Evolutionary conservation across 2,329 filamentous ascomycete genomes (phyloP), one percentile per base, ranked within the genome.

Genomic region (Chrysoporthe deuterocubensis): DNA sequence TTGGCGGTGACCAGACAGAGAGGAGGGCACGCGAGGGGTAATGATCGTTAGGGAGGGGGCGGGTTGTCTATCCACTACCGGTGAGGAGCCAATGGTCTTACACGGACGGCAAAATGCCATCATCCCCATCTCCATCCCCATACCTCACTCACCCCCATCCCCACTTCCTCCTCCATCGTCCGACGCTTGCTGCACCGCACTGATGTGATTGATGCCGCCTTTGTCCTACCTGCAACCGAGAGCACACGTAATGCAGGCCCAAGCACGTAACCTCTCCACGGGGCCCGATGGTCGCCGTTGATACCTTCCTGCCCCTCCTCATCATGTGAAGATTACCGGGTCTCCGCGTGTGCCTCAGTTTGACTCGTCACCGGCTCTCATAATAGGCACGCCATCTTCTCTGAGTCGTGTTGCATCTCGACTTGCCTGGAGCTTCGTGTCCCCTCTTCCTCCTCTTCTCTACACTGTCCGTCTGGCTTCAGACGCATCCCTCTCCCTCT

Each of bases 221-320:
- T 18, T 21, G 46, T 21, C n/a, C 8, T 21, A 11, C n/a, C 46
- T 9, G 37, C 9, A 11, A 14, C 9, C 13, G 44, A 43, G 46
- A 37, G 57, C 46, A 61, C 57, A 65, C 64, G 64, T 56, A 54
- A 60, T 65, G 32, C 56, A n/a, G 52, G 56, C 56, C 26, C 26
- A 26, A 65, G 64, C 64, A 65, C 64, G 64, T 42, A 52, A 65
- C 44, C 14, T 18, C 9, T 40, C 14, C 21, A 65, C 64, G 56
- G 64, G 57, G 43, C 21, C 64, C 64, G 64, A 65, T 52, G 40
- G 43, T 32, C 63, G 63, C 54, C 43, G n/a, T 65, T 42, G 56
- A 32, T 26, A 37, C 9, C 32, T 16, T 52, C 48, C 13, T 21
- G 1, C 14, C 14, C n/a, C 48, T 2, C 9, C n/a, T 52, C 48